These are phyloP conservation scores for Pulicaria dysenterica DNA, from an alignment of 129 eudicot species.

Conservation along the genomic window DNA sequence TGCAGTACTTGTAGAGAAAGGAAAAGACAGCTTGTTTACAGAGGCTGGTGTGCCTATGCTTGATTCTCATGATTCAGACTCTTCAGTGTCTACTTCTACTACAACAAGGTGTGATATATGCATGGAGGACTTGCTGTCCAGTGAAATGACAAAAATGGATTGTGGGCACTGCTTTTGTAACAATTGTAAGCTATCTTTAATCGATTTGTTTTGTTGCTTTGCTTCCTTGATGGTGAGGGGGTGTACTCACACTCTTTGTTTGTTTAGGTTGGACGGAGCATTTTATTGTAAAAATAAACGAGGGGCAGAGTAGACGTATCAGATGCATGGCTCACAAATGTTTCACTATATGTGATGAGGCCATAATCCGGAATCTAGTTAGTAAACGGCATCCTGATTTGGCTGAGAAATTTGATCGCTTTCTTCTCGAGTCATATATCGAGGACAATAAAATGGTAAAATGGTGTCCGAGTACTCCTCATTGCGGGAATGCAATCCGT, in stretches of 20 bases:
- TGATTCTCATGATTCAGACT: slow-evolving; percentile 42
- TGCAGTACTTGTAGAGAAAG: slow-evolving; percentile 81
- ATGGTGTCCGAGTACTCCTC: slow-evolving; percentile 96
- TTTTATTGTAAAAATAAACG: slow-evolving; percentile 85
- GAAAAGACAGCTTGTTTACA: slow-evolving; percentile 66
- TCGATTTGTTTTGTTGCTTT: not conserved
- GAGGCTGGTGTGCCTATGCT: slow-evolving; percentile 70
- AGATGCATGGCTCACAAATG: slow-evolving; percentile 95
- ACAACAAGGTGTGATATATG: slow-evolving; percentile 69
- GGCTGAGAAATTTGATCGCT: slow-evolving; percentile 90
- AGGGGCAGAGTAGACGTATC: slow-evolving; percentile 91
- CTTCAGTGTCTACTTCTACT: slow-evolving; percentile 50
- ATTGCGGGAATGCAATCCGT: slow-evolving; percentile 92
- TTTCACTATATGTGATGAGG: slow-evolving; percentile 75
- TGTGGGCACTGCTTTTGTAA: slow-evolving; percentile 96
- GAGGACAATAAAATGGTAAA: slow-evolving; percentile 95
- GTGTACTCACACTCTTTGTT: slow-evolving; percentile 3
- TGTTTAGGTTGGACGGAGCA: slow-evolving; percentile 89
- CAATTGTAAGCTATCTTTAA: slow-evolving; percentile 56
- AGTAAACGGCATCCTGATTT: slow-evolving; percentile 70
- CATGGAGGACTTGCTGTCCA: slow-evolving; percentile 73
- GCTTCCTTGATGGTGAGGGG: slow-evolving; percentile 4
- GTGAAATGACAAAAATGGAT: slow-evolving; percentile 77
- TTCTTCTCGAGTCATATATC: slow-evolving; percentile 83
- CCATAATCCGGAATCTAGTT: slow-evolving; percentile 65